Evolutionary conservation across 768 basidiomycete genomes (phyloP).

Genomic region (Macrolepiota dolichaula): DNA sequence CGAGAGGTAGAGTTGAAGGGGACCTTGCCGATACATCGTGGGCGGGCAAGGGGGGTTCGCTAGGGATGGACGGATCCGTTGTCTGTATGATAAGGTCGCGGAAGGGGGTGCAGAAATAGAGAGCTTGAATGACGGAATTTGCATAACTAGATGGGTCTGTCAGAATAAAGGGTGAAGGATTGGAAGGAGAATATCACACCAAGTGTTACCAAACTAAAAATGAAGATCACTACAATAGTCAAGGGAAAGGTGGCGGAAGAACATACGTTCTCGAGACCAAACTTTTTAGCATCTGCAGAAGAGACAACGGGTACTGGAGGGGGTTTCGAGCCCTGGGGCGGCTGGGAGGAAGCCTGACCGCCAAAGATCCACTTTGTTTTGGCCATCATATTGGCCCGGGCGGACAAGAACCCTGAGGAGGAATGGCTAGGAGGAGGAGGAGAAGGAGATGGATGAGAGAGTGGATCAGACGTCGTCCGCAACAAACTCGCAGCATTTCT

Average conservation of each 20-base stretch:
- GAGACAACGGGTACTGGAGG: slow-evolving; percentile 33
- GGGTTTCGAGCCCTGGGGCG: slow-evolving; percentile 23
- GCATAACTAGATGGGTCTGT: slow-evolving; percentile 66
- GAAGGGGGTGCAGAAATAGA: slow-evolving; percentile 95
- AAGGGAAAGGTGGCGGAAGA: background rate
- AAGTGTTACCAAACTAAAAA: slow-evolving; percentile 90
- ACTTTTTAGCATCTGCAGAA: slow-evolving; percentile 78
- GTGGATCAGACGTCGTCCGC: slow-evolving; percentile 10
- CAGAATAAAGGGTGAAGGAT: slow-evolving; percentile 4
- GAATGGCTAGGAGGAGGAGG: background rate
- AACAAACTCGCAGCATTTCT: slow-evolving; percentile 14
- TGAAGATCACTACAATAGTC: slow-evolving; percentile 7
- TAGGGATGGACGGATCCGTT: slow-evolving; percentile 46
- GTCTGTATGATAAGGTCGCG: slow-evolving; percentile 83
- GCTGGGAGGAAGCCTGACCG: slow-evolving; percentile 19
- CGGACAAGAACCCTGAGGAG: background rate
- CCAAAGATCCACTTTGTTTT: slow-evolving; percentile 37
- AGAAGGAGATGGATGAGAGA: slow-evolving; percentile 9
- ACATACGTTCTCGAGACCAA: slow-evolving; percentile 96
- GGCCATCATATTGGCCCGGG: slow-evolving; percentile 26
- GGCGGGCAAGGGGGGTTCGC: slow-evolving; percentile 23
- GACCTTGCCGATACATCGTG: slow-evolving; percentile 19
- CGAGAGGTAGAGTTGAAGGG: slow-evolving; percentile 27
- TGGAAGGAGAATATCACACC: slow-evolving; percentile 44
- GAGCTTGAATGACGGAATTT: slow-evolving; percentile 96